Percentiles rank a stretch among this genome's conserved stretches.
These are phyloP conservation scores for Amesomyces nigricolor DNA, from an alignment of 2,329 filamentous ascomycete genomes.

Conservation along the genomic window DNA sequence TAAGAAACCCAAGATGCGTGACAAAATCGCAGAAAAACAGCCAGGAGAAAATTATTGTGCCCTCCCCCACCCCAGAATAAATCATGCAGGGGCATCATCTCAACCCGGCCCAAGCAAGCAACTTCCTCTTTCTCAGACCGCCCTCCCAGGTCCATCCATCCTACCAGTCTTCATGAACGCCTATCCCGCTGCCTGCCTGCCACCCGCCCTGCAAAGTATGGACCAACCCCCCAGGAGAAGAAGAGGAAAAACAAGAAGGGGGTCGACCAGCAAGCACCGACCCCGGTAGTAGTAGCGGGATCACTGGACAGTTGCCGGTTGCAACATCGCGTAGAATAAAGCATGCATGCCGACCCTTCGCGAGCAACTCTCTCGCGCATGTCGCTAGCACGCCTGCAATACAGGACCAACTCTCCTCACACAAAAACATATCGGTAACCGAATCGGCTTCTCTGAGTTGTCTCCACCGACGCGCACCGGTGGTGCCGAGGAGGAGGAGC, in stretches of 20 bases:
- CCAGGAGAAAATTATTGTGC: conserved; percentile 10
- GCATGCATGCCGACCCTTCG: too few species aligned
- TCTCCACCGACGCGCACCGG: neutral
- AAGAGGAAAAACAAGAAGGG: neutral
- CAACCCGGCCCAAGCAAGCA: conserved; percentile 6
- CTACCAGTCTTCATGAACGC: conserved; percentile 11
- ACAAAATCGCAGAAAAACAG: conserved; percentile 12
- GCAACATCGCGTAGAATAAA: neutral
- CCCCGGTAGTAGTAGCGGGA: neutral
- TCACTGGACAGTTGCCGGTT: neutral
- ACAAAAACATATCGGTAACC: neutral
- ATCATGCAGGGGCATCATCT: conserved; percentile 4
- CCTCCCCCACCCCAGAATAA: conserved; percentile 1
- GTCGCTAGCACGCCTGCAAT: too few species aligned
- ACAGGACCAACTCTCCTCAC: too few species aligned
- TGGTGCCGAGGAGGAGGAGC: conserved; percentile 1
- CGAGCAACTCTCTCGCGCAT: too few species aligned
- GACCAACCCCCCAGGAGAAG: conserved; percentile 1
- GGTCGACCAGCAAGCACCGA: neutral
- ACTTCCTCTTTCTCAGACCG: neutral
- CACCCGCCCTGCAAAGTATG: conserved; percentile 4
- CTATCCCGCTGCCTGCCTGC: conserved; percentile 6
- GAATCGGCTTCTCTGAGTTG: neutral
- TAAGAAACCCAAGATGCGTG: conserved; percentile 14
- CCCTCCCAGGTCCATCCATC: neutral